Evolutionary conservation across 2,329 filamentous ascomycete species (phyloP).

Genomic region (Stromatinia cepivora): DNA sequence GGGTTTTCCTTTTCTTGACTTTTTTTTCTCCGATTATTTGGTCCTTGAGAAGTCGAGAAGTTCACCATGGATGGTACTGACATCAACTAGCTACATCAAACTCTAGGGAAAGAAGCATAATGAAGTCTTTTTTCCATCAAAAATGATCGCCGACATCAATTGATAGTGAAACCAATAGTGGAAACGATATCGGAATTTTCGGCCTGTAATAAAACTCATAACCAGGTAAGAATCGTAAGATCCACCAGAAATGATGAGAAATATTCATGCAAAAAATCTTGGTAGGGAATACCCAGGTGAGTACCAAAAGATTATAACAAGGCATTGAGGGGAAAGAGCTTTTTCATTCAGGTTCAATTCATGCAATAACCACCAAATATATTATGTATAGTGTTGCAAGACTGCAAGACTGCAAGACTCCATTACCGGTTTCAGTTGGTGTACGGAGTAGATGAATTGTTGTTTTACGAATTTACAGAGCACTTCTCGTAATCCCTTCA

Average conservation of each 20-base stretch:
- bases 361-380: not conserved
- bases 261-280: not conserved
- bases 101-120: not conserved
- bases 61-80: too few species aligned
- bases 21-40: too few species aligned
- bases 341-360: not conserved
- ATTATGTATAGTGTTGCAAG: not conserved
- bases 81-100: not conserved
- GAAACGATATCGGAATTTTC: not conserved
- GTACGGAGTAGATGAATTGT: too few species aligned
- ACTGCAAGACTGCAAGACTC: not conserved
- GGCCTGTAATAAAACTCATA: not conserved
- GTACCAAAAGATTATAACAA: not conserved
- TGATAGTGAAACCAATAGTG: slow-evolving; percentile 1
- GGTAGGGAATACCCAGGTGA: not conserved
- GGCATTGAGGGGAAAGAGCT: not conserved
- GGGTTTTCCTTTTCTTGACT: too few species aligned
- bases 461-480: too few species aligned
- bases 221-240: not conserved
- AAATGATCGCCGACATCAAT: not conserved
- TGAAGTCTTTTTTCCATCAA: not conserved
- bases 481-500: not conserved
- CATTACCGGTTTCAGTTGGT: not conserved
- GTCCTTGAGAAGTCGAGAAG: too few species aligned
- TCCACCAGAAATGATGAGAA: not conserved